Percentiles rank a stretch among this genome's conserved stretches.
phyloP scores from a whole-genome alignment of 75 land plant genomes.

The Selaginella tamariscina region DNA sequence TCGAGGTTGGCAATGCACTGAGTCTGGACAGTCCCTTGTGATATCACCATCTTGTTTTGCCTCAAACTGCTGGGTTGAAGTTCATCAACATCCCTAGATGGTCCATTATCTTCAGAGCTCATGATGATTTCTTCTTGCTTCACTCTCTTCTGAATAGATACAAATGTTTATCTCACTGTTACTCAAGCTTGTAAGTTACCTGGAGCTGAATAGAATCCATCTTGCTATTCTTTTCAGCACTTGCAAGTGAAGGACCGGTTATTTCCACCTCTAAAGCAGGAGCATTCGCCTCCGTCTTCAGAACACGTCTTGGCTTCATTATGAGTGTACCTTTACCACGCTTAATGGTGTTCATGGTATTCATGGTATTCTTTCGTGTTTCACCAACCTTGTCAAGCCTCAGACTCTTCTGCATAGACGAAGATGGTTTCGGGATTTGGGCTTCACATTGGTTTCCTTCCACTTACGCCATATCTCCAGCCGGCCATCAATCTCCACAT shows the following conservation, averaged over 20 bases:
- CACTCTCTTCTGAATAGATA: too few relatives aligned
- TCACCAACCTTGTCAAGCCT: not conserved
- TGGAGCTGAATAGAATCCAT: not conserved
- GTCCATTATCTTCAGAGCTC: not conserved
- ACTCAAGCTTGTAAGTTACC: too few relatives aligned
- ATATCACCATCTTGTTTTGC: too few relatives aligned
- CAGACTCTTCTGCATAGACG: not conserved
- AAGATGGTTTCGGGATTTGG: not conserved
- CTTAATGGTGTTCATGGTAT: not conserved
- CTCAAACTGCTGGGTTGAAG: too few relatives aligned
- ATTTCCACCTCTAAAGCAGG: too few relatives aligned
- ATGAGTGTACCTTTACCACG: not conserved
- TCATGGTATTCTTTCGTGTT: not conserved
- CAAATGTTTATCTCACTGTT: too few relatives aligned
- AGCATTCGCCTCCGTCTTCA: too few relatives aligned
- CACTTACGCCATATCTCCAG: conserved; percentile 39
- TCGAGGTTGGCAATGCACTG: not conserved
- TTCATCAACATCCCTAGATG: too few relatives aligned
- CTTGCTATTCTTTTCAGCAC: not conserved
- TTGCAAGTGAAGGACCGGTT: not conserved
- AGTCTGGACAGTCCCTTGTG: too few relatives aligned
- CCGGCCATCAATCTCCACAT: conserved; percentile 62
- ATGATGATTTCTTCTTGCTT: not conserved
- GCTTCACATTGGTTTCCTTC: conserved; percentile 18
- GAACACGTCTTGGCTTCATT: not conserved